phyloP scores from a whole-genome alignment of 2,329 filamentous ascomycete species.

The Nakataea oryzae region DNA sequence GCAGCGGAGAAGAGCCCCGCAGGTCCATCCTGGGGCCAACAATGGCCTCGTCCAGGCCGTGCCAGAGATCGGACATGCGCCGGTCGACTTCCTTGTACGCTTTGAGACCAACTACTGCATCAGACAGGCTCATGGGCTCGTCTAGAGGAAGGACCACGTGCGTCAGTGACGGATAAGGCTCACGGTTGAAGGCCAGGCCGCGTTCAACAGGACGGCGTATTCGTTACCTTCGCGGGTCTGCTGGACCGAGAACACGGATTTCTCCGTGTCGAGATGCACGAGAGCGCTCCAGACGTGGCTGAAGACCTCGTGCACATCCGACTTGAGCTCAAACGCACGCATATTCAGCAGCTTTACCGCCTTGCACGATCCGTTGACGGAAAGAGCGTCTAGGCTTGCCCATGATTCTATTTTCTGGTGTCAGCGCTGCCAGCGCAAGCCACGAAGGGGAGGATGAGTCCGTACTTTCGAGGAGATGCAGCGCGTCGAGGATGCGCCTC shows the following conservation, averaged over 20 bases:
- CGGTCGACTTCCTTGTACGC: conserved; percentile 52
- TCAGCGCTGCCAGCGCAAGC: neutral
- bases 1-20: conserved; percentile 17
- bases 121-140: conserved; percentile 39
- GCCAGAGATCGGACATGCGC: conserved; percentile 50
- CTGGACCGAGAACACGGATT: conserved; percentile 44
- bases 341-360: conserved; percentile 55
- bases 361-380: conserved; percentile 49
- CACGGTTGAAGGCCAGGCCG: too few species aligned
- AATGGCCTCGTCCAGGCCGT: conserved; percentile 50
- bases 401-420: conserved; percentile 34
- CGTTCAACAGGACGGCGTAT: neutral
- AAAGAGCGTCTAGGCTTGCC: conserved; percentile 46
- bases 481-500: conserved; percentile 43
- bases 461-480: conserved; percentile 46
- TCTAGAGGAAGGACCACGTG: conserved; percentile 19
- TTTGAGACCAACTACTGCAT: conserved; percentile 44
- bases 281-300: conserved; percentile 61
- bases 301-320: conserved; percentile 55
- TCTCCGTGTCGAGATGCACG: conserved; percentile 49
- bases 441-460: neutral
- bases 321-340: conserved; percentile 55
- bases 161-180: neutral
- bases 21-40: conserved; percentile 48
- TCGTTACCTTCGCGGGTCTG: conserved; percentile 37